These are phyloP conservation scores for Bisporella sp. DNA, from an alignment of 2,329 filamentous ascomycete species.

Conservation along the genomic window DNA sequence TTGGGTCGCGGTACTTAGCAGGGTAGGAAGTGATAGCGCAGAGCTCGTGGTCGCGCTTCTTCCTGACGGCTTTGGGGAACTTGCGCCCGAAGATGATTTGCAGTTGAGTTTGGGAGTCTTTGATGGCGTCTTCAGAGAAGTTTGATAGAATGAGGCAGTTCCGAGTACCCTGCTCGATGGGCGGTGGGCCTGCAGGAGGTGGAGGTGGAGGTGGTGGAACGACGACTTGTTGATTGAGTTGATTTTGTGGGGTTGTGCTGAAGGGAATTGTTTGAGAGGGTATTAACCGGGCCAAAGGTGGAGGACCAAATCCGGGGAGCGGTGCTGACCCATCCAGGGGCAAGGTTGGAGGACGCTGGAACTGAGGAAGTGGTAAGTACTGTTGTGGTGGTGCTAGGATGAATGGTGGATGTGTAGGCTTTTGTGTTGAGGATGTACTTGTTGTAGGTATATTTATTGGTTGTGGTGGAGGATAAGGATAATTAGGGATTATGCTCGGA, in stretches of 20 bases:
- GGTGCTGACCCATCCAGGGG: conserved; percentile 22
- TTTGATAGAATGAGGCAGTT: conserved; percentile 52
- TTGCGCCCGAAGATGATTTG: conserved; percentile 49
- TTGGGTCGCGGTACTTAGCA: conserved; percentile 78
- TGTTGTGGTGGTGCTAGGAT: conserved; percentile 3
- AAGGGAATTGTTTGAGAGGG: conserved; percentile 16
- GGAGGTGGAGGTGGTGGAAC: conserved; percentile 12
- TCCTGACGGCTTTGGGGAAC: conserved; percentile 39
- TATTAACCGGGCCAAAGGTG: conserved; percentile 15
- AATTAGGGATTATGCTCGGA: neutral
- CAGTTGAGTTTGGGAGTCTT: conserved; percentile 46
- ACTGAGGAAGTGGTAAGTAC: conserved; percentile 5
- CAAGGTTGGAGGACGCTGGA: conserved; percentile 9
- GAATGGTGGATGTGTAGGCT: conserved; percentile 7
- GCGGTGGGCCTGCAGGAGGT: conserved; percentile 14
- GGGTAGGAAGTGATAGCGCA: conserved; percentile 80
- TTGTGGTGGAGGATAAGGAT: conserved; percentile 3
- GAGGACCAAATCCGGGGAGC: conserved; percentile 27
- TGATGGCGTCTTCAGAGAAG: conserved; percentile 41
- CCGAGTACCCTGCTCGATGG: conserved; percentile 44
- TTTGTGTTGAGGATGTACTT: conserved; percentile 1
- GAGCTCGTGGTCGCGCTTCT: conserved; percentile 33
- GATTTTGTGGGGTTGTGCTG: conserved; percentile 9
- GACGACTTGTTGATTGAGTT: conserved; percentile 10
- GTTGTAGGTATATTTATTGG: conserved; percentile 13